These are phyloP conservation scores for Dendrocalamus latiflorus DNA, from an alignment of 202 grass and related monocot genomes.

Conservation along the genomic window DNA sequence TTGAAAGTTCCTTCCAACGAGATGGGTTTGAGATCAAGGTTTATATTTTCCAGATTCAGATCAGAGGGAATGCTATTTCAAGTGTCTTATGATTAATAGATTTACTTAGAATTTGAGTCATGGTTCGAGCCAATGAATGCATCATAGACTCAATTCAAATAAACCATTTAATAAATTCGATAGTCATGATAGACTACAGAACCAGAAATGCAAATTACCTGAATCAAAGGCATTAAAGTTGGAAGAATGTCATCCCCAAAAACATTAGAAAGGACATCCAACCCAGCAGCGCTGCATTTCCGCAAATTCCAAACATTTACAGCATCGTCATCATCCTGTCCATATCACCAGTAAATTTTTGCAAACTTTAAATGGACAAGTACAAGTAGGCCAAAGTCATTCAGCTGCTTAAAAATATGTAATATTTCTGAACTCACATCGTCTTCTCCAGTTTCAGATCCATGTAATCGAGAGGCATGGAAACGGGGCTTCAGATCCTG, in stretches of 20 bases:
- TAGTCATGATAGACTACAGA: neutral
- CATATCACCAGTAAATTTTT: constrained; percentile 25
- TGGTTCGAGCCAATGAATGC: constrained; percentile 1
- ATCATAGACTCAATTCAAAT: neutral
- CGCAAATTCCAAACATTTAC: constrained; percentile 95
- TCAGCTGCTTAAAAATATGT: constrained; percentile 18
- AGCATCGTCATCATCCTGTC: constrained; percentile 88
- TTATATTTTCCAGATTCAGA: neutral
- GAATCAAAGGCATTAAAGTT: constrained; percentile 94
- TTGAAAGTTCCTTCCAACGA: neutral
- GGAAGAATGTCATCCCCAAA: constrained; percentile 91
- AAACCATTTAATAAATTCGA: neutral
- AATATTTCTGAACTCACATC: constrained; percentile 49
- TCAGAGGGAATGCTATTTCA: neutral
- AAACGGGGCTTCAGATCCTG: constrained; percentile 98
- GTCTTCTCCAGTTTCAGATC: constrained; percentile 85
- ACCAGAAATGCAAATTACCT: constrained; percentile 35
- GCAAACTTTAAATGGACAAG: neutral
- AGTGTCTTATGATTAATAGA: neutral
- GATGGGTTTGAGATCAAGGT: neutral
- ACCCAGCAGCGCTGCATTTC: constrained; percentile 91
- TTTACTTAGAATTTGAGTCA: constrained; percentile 1
- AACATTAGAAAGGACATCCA: constrained; percentile 96
- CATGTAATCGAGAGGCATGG: constrained; percentile 96
- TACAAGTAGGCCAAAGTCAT: constrained; percentile 10